Percentiles rank a stretch among this genome's conserved stretches.
Conservation (phyloP, 2,329 filamentous ascomycete species). For the Scleromitrula shiraiana region DNA sequence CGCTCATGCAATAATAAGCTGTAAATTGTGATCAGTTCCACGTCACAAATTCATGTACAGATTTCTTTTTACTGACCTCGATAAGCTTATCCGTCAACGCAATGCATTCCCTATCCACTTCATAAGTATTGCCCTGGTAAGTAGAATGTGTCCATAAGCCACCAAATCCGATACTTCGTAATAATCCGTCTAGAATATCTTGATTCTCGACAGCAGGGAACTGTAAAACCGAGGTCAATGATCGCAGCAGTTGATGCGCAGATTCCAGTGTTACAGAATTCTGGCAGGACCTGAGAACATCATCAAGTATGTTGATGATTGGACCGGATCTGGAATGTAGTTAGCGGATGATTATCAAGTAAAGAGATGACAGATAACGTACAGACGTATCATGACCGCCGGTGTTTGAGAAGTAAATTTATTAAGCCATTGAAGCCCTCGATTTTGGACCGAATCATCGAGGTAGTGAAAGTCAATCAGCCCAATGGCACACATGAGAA, state of each 20-base stretch:
- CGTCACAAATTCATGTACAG: background rate
- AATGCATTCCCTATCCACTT: slow-evolving; percentile 28
- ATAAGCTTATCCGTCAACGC: slow-evolving; percentile 25
- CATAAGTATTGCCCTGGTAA: slow-evolving; percentile 26
- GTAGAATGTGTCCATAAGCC: slow-evolving; percentile 47
- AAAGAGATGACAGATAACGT: slow-evolving; percentile 28
- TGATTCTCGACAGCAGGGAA: slow-evolving; percentile 43
- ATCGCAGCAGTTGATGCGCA: slow-evolving; percentile 52
- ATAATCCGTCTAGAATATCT: slow-evolving; percentile 41
- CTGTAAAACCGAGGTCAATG: slow-evolving; percentile 45
- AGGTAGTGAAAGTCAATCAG: slow-evolving; percentile 59
- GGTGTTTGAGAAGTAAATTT: slow-evolving; percentile 47
- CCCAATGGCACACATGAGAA: slow-evolving; percentile 55
- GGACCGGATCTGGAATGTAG: slow-evolving; percentile 43
- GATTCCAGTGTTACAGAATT: slow-evolving; percentile 51
- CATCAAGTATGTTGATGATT: slow-evolving; percentile 51
- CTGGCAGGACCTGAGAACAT: slow-evolving; percentile 52
- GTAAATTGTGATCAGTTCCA: background rate
- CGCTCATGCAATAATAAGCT: slow-evolving; percentile 15
- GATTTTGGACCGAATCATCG: slow-evolving; percentile 53
- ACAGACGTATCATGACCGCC: slow-evolving; percentile 51
- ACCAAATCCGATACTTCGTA: slow-evolving; percentile 54
- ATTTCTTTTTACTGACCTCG: slow-evolving; percentile 21
- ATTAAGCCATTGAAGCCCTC: slow-evolving; percentile 52
- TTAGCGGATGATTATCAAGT: background rate